Evolutionary conservation across 805 yeast species (phyloP).

Genomic region (Starmerella powellii): DNA sequence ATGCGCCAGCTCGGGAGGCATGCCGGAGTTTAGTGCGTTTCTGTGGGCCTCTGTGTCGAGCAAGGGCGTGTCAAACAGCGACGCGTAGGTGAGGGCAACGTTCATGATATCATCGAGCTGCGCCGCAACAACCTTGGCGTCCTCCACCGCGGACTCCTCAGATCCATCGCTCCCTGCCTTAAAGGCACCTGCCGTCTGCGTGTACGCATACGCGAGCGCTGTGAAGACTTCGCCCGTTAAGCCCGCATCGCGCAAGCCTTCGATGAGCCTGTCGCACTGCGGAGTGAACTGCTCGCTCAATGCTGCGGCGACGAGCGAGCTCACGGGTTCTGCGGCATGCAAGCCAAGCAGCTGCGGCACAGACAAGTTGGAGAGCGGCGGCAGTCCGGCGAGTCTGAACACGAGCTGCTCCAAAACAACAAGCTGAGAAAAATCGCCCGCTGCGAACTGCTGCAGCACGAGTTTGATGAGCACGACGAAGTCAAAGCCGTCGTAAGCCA

Average conservation of each 20-base stretch:
- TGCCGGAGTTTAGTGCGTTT: not conserved
- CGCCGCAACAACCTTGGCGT: slow-evolving; percentile 11
- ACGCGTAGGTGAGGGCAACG: slow-evolving; percentile 2
- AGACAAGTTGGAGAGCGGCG: slow-evolving; percentile 10
- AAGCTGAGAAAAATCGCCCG: slow-evolving; percentile 7
- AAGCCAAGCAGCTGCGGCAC: slow-evolving; percentile 12
- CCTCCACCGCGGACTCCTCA: not conserved
- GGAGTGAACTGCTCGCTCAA: slow-evolving; percentile 15
- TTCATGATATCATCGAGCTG: slow-evolving; percentile 10
- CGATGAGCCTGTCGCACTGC: slow-evolving; percentile 4
- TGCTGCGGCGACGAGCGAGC: not conserved
- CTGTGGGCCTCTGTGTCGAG: not conserved
- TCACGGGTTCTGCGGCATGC: slow-evolving; percentile 4
- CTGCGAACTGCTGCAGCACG: slow-evolving; percentile 12
- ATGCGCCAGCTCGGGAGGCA: not conserved
- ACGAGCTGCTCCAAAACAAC: slow-evolving; percentile 12
- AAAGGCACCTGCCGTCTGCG: not conserved
- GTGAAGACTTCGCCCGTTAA: not conserved
- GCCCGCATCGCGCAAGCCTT: slow-evolving; percentile 1
- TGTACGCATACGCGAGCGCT: slow-evolving; percentile 11
- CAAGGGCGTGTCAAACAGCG: not conserved
- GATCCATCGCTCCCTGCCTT: no score
- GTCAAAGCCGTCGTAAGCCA: slow-evolving; percentile 10
- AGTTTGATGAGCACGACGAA: slow-evolving; percentile 10
- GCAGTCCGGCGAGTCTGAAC: slow-evolving; percentile 14